phyloP scores from a whole-genome alignment of 768 basidiomycete species.

The Amanita rubescens region DNA sequence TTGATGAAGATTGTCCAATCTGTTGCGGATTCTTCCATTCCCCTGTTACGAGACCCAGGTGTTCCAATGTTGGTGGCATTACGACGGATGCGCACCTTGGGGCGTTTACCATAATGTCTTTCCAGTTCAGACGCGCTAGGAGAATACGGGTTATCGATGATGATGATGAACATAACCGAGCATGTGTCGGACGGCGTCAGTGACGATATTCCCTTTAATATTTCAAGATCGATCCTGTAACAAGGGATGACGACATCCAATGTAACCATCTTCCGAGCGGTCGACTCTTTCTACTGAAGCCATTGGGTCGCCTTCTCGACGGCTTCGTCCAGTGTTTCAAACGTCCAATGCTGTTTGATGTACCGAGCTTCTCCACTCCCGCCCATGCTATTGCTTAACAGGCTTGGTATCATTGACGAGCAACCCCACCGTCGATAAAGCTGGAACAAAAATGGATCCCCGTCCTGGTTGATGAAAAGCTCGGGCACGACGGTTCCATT shows the following conservation, averaged over 20 bases:
- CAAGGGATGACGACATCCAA: conserved; percentile 51
- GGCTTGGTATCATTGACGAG: conserved; percentile 34
- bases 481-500: conserved; percentile 41
- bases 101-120: conserved; percentile 30
- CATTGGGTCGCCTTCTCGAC: conserved; percentile 27
- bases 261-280: conserved; percentile 31
- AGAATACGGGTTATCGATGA: conserved; percentile 48
- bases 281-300: conserved; percentile 21
- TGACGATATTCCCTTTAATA: conserved; percentile 37
- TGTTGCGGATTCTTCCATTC: conserved; percentile 45
- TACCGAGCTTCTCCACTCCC: conserved; percentile 42
- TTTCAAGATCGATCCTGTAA: conserved; percentile 40
- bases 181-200: conserved; percentile 36
- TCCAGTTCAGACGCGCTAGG: conserved; percentile 30
- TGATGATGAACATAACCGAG: conserved; percentile 49
- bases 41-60: conserved; percentile 47
- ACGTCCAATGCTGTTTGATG: conserved; percentile 45
- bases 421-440: conserved; percentile 52
- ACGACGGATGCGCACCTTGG: conserved; percentile 47
- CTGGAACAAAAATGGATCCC: conserved; percentile 51
- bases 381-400: conserved; percentile 38
- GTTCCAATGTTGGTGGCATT: conserved; percentile 44
- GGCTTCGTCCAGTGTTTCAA: conserved; percentile 36
- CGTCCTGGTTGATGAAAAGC: conserved; percentile 51
- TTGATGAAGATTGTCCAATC: conserved; percentile 58